Conservation (phyloP, 2,329 filamentous ascomycete genomes). For the Elsinoe australis region DNA sequence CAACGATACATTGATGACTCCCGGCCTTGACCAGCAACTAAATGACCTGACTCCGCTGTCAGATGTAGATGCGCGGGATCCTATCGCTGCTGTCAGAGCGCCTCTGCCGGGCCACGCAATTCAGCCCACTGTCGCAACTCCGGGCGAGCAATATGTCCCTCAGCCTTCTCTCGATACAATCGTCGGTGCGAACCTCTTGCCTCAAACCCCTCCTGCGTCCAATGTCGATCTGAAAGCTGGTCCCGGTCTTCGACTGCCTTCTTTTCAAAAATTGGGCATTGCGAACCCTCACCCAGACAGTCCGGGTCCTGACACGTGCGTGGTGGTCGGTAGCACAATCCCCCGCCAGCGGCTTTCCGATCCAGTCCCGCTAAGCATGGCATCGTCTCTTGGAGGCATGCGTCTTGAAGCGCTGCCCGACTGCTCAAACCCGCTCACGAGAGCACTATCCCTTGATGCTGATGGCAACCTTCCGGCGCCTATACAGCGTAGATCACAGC, state of each 20-base stretch:
- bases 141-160: neutral
- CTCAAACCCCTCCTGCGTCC: slow-evolving; percentile 8
- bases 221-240: slow-evolving; percentile 24
- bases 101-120: slow-evolving; percentile 6
- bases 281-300: slow-evolving; percentile 40
- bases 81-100: slow-evolving; percentile 5
- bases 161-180: neutral
- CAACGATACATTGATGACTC: slow-evolving; percentile 1
- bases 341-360: slow-evolving; percentile 14
- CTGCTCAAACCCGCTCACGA: slow-evolving; percentile 6
- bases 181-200: neutral
- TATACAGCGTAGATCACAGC: slow-evolving; percentile 2
- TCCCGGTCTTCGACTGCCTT: slow-evolving; percentile 44
- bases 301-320: slow-evolving; percentile 20
- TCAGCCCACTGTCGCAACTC: slow-evolving; percentile 9
- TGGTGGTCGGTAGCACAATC: slow-evolving; percentile 7
- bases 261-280: slow-evolving; percentile 47
- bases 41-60: slow-evolving; percentile 2
- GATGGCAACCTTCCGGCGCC: slow-evolving; percentile 11
- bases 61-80: slow-evolving; percentile 4
- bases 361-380: slow-evolving; percentile 4
- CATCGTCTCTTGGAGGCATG: neutral
- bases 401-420: slow-evolving; percentile 2
- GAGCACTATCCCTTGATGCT: slow-evolving; percentile 18
- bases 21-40: slow-evolving; percentile 6